Base-by-base conservation (phyloP, 2,329 filamentous ascomycete species). In the Thielaviopsis musarum region DNA sequence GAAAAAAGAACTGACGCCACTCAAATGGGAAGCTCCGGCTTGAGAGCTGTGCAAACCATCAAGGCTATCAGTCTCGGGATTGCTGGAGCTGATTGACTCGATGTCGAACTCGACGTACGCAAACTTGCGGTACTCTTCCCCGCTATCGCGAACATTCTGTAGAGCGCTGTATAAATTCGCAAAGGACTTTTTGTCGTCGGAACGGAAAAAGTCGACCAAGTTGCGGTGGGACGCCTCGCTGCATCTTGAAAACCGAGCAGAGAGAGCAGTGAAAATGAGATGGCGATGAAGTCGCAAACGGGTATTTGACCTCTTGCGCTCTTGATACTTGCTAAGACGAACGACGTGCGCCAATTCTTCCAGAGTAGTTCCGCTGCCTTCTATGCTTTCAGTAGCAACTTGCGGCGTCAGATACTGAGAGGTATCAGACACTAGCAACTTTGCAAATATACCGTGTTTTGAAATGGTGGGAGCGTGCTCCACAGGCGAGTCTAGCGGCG, bases 341-440 rank as follows among this genome's bases (percentile, higher is more conserved):
- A 89, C 85, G 66, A 91, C 72, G 69, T 90, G 86, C 57, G 86
- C 86, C 64, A 91, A 79, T 70, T 91, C 86, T 66, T 87, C 82
- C 62, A 91, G 75, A 15, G 83, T 85, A 53, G 85, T 88, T 61
- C 81, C 79, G 53, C 85, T 81, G 57, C 76, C 76, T 62, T 85
- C 80, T 45, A 78, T 5, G 21, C 41, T 53, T 3, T 21, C 28
- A 12, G 22, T 76, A 55, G 78, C 75, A 59, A 84, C 69, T 64
- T 79, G 76, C 15, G 79, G 71, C 67, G 85, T 85, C 53, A 78
- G 77, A 69, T 87, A 87, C 60, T 82, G 75, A 51, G 84, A 85
- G 52, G 81, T 72, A 68, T 88, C 83, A 63, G 80, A 78, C 54
- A 87, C 70, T 54, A 88, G 74, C n/a, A 83, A 74, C 60, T 70